Conservation (phyloP, 345 rosid genomes). For the Eucalyptus leucophloia region DNA sequence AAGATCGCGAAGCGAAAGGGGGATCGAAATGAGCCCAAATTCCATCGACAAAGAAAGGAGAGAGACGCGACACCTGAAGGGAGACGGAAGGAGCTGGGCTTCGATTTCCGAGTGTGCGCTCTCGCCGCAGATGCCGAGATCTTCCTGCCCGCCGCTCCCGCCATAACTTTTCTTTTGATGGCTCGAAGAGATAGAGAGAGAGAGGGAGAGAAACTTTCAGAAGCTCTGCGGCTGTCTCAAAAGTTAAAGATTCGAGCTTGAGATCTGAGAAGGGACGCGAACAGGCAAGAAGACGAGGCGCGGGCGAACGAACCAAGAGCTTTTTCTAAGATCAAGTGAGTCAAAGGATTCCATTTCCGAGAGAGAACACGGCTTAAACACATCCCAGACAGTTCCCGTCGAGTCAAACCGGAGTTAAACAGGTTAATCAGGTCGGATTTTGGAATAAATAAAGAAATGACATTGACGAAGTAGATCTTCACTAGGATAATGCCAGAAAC, state of each 20-base stretch:
- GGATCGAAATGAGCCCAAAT: background rate
- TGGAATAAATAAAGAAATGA: background rate
- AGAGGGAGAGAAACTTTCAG: background rate
- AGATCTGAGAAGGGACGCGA: background rate
- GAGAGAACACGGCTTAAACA: background rate
- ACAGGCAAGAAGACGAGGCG: background rate
- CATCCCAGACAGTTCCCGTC: background rate
- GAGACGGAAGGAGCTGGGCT: background rate
- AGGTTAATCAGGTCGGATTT: background rate
- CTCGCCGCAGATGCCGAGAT: conserved; percentile 9
- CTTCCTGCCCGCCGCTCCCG: conserved; percentile 1
- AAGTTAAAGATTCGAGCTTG: background rate
- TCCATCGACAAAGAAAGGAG: background rate
- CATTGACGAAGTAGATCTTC: background rate
- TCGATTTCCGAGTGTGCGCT: conserved; percentile 6
- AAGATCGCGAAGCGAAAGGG: background rate
- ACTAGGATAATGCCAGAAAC: background rate
- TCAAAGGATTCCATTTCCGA: background rate
- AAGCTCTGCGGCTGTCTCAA: background rate
- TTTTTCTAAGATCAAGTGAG: background rate
- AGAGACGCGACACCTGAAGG: background rate
- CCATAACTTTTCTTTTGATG: background rate
- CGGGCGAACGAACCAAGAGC: background rate
- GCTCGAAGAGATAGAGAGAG: background rate
- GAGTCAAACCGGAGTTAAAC: background rate